phyloP scores from a whole-genome alignment of 148 eudicot species.

The Nepenthes gracilis region DNA sequence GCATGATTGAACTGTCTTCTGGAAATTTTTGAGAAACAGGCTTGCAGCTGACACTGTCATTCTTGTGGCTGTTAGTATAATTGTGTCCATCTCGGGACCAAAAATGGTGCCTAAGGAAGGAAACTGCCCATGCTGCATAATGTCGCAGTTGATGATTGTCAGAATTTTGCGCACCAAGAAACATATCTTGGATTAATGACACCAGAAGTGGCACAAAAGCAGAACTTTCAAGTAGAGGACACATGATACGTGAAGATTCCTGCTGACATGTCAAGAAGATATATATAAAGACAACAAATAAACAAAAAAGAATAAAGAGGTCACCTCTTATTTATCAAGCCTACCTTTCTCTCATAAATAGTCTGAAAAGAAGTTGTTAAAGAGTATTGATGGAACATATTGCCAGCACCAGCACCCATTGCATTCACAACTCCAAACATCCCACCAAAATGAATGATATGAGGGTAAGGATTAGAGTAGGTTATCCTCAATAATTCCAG shows the following conservation, averaged over 20 bases:
- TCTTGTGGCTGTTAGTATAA: conserved; percentile 12
- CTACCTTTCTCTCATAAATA: conserved; percentile 37
- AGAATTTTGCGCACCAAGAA: conserved; percentile 74
- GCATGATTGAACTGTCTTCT: conserved; percentile 51
- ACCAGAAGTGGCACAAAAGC: conserved; percentile 41
- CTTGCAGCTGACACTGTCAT: conserved; percentile 17
- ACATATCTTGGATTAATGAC: conserved; percentile 60
- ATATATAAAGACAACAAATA: neutral
- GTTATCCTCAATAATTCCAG: conserved; percentile 38
- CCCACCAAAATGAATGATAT: conserved; percentile 73
- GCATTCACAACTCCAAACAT: conserved; percentile 83
- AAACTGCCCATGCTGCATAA: conserved; percentile 80
- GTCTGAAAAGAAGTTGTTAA: conserved; percentile 13
- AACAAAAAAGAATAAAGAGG: neutral
- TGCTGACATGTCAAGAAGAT: conserved; percentile 15
- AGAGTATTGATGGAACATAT: conserved; percentile 18
- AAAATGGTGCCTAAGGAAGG: conserved; percentile 54
- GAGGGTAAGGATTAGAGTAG: conserved; percentile 57
- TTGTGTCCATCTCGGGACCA: conserved; percentile 29
- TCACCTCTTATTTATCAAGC: neutral
- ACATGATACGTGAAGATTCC: conserved; percentile 43
- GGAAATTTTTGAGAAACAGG: conserved; percentile 40
- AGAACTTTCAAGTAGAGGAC: conserved; percentile 54
- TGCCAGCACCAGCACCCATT: conserved; percentile 84
- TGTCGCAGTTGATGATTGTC: conserved; percentile 58